Conservation (phyloP, 2,329 filamentous ascomycete species). For the Fusarium bactridioides region DNA sequence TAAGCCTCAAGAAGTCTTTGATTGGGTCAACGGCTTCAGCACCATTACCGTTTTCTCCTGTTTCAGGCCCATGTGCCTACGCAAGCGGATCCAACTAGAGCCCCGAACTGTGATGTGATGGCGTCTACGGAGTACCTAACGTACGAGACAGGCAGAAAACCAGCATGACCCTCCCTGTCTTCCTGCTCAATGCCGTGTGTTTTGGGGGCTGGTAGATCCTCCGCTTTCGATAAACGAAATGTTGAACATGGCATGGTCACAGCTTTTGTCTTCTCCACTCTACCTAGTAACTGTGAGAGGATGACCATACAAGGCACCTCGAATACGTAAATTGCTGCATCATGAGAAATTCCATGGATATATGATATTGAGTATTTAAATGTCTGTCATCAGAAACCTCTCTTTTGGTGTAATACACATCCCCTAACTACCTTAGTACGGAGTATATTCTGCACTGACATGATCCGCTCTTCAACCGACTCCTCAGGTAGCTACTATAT, state of each 20-base stretch:
- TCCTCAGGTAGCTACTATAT: not conserved
- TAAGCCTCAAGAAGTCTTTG: slow-evolving; percentile 5
- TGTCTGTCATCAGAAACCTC: not conserved
- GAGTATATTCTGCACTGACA: not conserved
- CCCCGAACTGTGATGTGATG: slow-evolving; percentile 7
- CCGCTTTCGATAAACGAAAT: slow-evolving; percentile 37
- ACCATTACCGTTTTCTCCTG: slow-evolving; percentile 31
- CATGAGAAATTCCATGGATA: not conserved
- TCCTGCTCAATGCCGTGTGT: slow-evolving; percentile 13
- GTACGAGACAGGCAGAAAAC: not conserved
- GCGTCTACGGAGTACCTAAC: not conserved
- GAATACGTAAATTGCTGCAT: not conserved
- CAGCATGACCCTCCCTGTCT: slow-evolving; percentile 7
- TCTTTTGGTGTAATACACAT: no score
- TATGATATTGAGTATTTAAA: not conserved
- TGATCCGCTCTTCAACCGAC: not conserved
- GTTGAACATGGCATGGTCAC: slow-evolving; percentile 23
- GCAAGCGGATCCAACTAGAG: slow-evolving; percentile 24
- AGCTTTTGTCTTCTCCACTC: slow-evolving; percentile 13
- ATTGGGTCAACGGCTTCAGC: slow-evolving; percentile 25
- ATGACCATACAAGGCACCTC: not conserved
- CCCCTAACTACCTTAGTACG: not conserved
- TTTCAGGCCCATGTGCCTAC: slow-evolving; percentile 39
- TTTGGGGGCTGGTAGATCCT: slow-evolving; percentile 32
- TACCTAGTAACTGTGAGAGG: not conserved